These are phyloP conservation scores for Bipolaris gigantea DNA, from an alignment of 2,329 filamentous ascomycete genomes.

Conservation along the genomic window DNA sequence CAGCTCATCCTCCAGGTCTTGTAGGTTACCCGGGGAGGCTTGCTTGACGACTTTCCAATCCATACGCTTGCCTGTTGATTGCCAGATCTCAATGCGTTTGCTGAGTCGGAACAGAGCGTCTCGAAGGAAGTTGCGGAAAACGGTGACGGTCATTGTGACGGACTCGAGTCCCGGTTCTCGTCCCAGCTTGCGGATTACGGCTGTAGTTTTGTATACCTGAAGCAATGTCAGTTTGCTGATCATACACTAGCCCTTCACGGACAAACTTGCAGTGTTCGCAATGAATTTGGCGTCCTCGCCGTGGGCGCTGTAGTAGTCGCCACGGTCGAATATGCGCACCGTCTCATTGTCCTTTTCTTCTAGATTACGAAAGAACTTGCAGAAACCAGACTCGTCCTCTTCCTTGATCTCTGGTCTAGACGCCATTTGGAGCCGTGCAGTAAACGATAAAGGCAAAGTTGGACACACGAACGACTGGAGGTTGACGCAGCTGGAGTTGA, in stretches of 20 bases:
- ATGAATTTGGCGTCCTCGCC: slow-evolving; percentile 83
- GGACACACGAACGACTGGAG: neutral
- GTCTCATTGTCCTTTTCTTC: slow-evolving; percentile 71
- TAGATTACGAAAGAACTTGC: slow-evolving; percentile 91
- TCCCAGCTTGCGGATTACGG: slow-evolving; percentile 87
- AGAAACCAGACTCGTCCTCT: slow-evolving; percentile 96
- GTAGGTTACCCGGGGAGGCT: slow-evolving; percentile 92
- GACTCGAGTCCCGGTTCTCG: slow-evolving; percentile 83
- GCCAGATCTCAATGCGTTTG: slow-evolving; percentile 90
- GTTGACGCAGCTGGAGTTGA: neutral
- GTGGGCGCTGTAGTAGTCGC: slow-evolving; percentile 95
- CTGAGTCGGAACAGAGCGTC: slow-evolving; percentile 91
- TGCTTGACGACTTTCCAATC: slow-evolving; percentile 90
- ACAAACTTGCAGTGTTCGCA: slow-evolving; percentile 66
- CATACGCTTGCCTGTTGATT: slow-evolving; percentile 70
- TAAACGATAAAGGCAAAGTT: neutral
- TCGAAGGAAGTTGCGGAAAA: slow-evolving; percentile 92
- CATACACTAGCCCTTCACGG: neutral
- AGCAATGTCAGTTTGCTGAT: neutral
- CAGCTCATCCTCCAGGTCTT: slow-evolving; percentile 95
- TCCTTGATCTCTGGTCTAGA: slow-evolving; percentile 66
- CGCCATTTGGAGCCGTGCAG: slow-evolving; percentile 46
- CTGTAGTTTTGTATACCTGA: slow-evolving; percentile 95
- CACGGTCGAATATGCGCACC: slow-evolving; percentile 88
- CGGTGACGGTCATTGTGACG: slow-evolving; percentile 92